Conservation (phyloP, 345 rosid genomes). For the Arabis hirsuta region DNA sequence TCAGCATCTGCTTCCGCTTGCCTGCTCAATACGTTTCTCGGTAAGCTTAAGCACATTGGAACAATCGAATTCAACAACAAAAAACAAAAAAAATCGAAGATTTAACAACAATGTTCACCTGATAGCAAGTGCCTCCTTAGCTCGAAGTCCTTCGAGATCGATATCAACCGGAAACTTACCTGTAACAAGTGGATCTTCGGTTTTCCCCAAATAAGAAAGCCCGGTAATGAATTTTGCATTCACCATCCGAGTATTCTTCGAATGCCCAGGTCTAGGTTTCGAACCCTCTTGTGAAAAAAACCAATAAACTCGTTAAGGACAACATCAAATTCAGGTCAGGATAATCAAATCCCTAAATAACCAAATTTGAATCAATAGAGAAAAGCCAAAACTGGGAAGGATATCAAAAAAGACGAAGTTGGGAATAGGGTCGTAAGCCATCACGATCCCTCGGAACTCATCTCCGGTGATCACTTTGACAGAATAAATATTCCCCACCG, state of each 20-base stretch:
- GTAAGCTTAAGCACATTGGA: conserved; percentile 3
- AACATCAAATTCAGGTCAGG: conserved; percentile 34
- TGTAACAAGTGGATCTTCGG: conserved; percentile 83
- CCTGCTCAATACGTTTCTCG: conserved; percentile 50
- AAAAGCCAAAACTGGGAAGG: conserved; percentile 45
- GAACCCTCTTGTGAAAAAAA: conserved; percentile 73
- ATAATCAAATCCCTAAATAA: conserved; percentile 14
- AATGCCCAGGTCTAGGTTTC: conserved; percentile 58
- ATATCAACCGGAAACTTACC: conserved; percentile 71
- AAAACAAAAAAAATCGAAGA: background rate
- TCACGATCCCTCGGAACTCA: conserved; percentile 86
- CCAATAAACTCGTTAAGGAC: conserved; percentile 51
- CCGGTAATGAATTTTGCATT: conserved; percentile 79
- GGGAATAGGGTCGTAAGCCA: conserved; percentile 86
- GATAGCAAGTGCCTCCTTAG: conserved; percentile 79
- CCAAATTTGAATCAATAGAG: background rate
- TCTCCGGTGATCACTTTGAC: conserved; percentile 91
- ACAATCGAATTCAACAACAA: background rate
- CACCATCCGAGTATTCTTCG: conserved; percentile 74
- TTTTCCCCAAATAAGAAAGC: conserved; percentile 64
- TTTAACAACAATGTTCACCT: conserved; percentile 50
- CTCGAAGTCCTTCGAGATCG: conserved; percentile 61
- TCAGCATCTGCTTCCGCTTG: conserved; percentile 88
- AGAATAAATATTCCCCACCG: conserved; percentile 85
- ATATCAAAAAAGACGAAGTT: conserved; percentile 96